Evolutionary conservation across 2,329 filamentous ascomycete species (phyloP), one percentile per base, ranked within the genome.

Genomic region (Diaporthe australafricana): DNA sequence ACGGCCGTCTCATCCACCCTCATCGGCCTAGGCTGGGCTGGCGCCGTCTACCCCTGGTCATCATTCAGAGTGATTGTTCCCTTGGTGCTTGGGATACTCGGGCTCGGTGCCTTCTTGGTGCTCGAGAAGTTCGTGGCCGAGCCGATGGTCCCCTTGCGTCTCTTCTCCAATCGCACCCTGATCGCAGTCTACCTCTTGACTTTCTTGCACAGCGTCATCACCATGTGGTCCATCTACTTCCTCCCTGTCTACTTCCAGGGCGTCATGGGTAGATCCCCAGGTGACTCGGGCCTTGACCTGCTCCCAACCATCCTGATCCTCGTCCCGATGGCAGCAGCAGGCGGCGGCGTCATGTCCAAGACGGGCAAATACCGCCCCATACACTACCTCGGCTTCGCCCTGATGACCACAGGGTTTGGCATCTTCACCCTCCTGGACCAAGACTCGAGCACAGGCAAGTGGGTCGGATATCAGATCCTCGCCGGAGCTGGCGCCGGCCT

Each of bases 191-290:
- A 81, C 63, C 52, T 77, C 4, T 68, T 80, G 9, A 82, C 80
- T 7, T 83, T 84, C 53, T 50, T 86, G 2, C 78, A 83, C 52
- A 76, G 76, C 25, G 69, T 84, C 22, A 71, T 84, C 11, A 73
- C 77, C 1, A 77, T 79, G 56, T 82, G 81, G 78, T 72, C 77
- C 11, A 67, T 78, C 25, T 82, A 79, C 75, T 83, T 84, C 72
- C 70, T 85, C 3, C 82, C 84, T 0, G 74, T 86, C n/a, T 86
- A 85, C 75, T 85, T 85, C 75, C 83, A 86, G 71, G 80, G 77
- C 5, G 81, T 86, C 0, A 75, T 77, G 3, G 52, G 68, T 7
- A 68, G 77, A 5, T 73, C 76, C 1, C 76, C 83, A 0, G 72
- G 72, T 0, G 72, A 77, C 3, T 75, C 80, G 0, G 80, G 78